phyloP scores from a whole-genome alignment of 1,284 basidiomycete genomes.

The Pseudozyma sp. region DNA sequence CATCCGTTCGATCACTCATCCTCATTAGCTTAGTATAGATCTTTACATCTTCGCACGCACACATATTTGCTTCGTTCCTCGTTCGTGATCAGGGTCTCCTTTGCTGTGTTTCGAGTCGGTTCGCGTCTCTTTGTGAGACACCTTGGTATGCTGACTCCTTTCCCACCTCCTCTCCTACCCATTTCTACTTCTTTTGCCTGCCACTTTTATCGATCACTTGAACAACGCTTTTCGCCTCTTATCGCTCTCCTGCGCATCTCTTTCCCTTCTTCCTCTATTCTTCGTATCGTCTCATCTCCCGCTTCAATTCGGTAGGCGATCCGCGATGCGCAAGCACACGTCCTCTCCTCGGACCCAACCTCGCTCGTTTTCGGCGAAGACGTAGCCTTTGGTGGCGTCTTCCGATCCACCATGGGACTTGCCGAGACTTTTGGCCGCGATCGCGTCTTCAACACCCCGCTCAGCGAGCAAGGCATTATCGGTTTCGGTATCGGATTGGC shows the following conservation, averaged over 20 bases:
- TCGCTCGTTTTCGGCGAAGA: conserved; percentile 85
- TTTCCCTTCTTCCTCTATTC: background rate
- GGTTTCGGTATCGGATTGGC: conserved; percentile 94
- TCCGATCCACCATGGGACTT: conserved; percentile 88
- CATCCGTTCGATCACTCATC: background rate
- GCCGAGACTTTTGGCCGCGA: conserved; percentile 82
- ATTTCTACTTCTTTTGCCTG: background rate
- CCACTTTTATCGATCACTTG: background rate
- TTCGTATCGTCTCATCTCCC: background rate
- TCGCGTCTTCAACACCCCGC: conserved; percentile 55
- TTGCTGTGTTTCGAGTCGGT: background rate
- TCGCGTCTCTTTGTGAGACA: background rate
- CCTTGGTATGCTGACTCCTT: background rate
- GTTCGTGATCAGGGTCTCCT: background rate
- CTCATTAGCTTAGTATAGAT: conserved; percentile 3
- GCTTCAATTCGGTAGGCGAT: conserved; percentile 47
- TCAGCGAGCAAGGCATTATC: conserved; percentile 80
- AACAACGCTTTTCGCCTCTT: too few relatives aligned
- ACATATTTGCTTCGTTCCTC: background rate
- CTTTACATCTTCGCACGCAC: background rate
- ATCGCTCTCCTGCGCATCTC: background rate
- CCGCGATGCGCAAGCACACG: conserved; percentile 60
- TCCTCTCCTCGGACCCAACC: conserved; percentile 75
- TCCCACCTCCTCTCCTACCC: background rate
- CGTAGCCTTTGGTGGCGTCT: conserved; percentile 83